phyloP scores from a whole-genome alignment of 2,329 filamentous ascomycete species.

The Epichloe sylvatica region DNA sequence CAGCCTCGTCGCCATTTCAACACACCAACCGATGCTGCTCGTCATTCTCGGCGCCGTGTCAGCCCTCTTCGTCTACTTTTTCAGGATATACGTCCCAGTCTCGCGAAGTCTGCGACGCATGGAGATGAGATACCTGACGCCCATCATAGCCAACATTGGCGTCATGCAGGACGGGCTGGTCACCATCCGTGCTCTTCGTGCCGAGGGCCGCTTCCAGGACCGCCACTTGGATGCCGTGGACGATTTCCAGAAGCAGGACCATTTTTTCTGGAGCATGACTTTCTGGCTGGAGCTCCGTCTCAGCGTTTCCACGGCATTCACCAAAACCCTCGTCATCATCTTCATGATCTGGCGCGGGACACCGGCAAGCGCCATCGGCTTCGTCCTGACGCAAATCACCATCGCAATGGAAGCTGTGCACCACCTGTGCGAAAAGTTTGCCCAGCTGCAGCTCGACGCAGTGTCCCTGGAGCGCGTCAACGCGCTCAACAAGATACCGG shows the following conservation, averaged over 20 bases:
- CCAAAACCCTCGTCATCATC: conserved; percentile 59
- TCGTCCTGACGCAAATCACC: conserved; percentile 50
- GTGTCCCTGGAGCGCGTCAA: conserved; percentile 80
- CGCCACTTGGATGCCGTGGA: conserved; percentile 71
- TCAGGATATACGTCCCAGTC: conserved; percentile 63
- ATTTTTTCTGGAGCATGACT: conserved; percentile 87
- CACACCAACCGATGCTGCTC: conserved; percentile 65
- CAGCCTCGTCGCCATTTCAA: conserved; percentile 63
- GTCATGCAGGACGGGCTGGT: conserved; percentile 74
- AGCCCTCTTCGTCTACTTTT: conserved; percentile 55
- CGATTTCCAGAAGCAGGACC: conserved; percentile 85
- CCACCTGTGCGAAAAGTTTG: conserved; percentile 63
- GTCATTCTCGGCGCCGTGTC: conserved; percentile 57
- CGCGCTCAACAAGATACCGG: conserved; percentile 64
- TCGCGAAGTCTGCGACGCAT: conserved; percentile 72
- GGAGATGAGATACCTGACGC: conserved; percentile 80
- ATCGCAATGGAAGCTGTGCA: conserved; percentile 24
- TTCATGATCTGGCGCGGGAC: conserved; percentile 64
- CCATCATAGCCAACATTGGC: conserved; percentile 85
- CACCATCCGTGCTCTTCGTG: conserved; percentile 72
- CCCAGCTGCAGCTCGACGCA: conserved; percentile 80
- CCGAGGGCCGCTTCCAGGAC: conserved; percentile 65
- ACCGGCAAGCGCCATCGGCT: conserved; percentile 66
- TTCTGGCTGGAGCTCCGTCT: conserved; percentile 76
- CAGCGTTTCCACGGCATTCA: conserved; percentile 43